A percentile compares a stretch with the other conserved stretches of the same genome.
phyloP scores from a whole-genome alignment of 352 stramenopile species.

The Blastocystis sp. region DNA sequence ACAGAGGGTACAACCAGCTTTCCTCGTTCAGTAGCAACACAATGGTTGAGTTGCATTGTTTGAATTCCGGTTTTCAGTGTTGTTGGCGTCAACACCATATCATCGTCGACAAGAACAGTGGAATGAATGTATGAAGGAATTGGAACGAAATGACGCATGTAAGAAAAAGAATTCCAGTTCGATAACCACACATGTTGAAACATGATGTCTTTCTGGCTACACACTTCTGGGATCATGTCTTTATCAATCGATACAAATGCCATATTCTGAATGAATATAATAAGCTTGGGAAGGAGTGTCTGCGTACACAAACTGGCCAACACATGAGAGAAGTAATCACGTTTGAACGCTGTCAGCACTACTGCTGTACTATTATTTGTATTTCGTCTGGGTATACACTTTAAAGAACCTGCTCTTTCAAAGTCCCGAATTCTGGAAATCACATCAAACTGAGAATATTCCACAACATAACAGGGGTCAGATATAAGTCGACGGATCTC shows the following conservation, averaged over 20 bases:
- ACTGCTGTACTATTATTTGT: background rate
- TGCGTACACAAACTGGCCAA: background rate
- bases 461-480: background rate
- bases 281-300: background rate
- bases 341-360: background rate
- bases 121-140: background rate
- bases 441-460: conserved; percentile 6
- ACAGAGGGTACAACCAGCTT: background rate
- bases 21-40: background rate
- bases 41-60: background rate
- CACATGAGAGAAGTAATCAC: background rate
- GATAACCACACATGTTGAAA: conserved; percentile 51
- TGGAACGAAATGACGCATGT: conserved; percentile 9
- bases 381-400: background rate
- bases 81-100: background rate
- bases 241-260: background rate
- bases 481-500: background rate
- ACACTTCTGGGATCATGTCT: background rate
- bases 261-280: conserved; percentile 46
- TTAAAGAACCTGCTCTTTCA: background rate
- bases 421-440: background rate
- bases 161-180: conserved; percentile 56
- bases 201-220: background rate
- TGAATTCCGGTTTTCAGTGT: background rate
- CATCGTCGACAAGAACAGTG: conserved; percentile 12